These are phyloP conservation scores for Acidiella bohemica DNA, from an alignment of 495 filamentous ascomycete genomes.

Conservation along the genomic window DNA sequence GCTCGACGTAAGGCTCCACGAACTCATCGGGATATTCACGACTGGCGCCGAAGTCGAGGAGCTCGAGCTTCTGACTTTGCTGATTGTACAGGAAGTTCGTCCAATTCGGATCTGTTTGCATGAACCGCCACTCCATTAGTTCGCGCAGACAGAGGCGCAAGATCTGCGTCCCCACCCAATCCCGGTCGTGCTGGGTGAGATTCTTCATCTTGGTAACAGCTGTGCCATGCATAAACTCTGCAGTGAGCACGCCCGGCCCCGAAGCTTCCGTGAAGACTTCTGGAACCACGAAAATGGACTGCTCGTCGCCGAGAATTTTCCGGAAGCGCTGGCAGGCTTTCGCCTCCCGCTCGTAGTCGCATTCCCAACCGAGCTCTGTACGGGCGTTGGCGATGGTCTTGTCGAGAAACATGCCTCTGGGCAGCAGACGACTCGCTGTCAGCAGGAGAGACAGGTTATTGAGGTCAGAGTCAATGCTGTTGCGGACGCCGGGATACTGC, in stretches of 20 bases:
- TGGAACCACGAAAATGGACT: conserved; percentile 60
- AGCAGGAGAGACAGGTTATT: conserved; percentile 84
- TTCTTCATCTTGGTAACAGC: conserved; percentile 72
- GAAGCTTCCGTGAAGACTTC: conserved; percentile 63
- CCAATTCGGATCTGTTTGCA: conserved; percentile 99
- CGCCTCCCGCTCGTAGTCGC: conserved; percentile 85
- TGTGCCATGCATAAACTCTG: conserved; percentile 75
- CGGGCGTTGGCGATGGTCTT: conserved; percentile 98
- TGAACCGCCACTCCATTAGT: conserved; percentile 84
- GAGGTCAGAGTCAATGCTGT: conserved; percentile 88
- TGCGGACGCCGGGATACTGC: conserved; percentile 93
- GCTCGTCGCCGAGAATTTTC: conserved; percentile 54
- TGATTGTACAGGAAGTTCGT: conserved; percentile 96
- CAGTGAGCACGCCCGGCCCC: conserved; percentile 78
- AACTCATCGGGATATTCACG: conserved; percentile 72
- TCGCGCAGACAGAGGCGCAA: conserved; percentile 86
- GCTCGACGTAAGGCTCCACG: conserved; percentile 59
- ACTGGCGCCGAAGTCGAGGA: conserved; percentile 90
- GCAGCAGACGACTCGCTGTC: conserved; percentile 75
- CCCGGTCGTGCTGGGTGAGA: conserved; percentile 66
- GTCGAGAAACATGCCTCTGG: conserved; percentile 84
- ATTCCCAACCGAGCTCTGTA: conserved; percentile 87
- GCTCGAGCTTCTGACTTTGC: conserved; percentile 57
- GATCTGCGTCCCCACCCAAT: conserved; percentile 90
- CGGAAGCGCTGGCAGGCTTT: conserved; percentile 61